Conservation (phyloP, 192 early-diverging fungal species). For the Backusella macrospora region DNA sequence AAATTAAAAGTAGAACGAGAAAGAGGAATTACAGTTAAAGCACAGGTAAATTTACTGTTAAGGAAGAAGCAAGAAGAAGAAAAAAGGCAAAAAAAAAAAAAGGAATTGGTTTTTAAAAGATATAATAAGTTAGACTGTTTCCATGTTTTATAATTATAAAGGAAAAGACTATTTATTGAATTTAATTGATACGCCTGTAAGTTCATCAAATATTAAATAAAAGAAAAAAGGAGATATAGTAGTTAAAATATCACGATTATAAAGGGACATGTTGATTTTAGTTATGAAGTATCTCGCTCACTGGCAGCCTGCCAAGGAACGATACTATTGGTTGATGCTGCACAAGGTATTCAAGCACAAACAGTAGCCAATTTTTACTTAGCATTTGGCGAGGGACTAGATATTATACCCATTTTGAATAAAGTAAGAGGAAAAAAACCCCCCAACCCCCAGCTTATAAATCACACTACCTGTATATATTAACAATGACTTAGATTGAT, state of each 20-base stretch:
- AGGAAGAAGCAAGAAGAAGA: no score
- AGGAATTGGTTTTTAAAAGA: neutral
- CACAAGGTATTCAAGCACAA: conserved; percentile 97
- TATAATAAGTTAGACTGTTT: conserved; percentile 62
- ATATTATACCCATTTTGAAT: conserved; percentile 90
- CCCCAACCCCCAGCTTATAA: no score
- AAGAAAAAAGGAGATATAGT: neutral
- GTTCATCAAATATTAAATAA: neutral
- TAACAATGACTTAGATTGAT: conserved; percentile 65
- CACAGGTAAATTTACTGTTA: conserved; percentile 84
- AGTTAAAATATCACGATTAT: neutral
- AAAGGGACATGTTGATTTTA: conserved; percentile 88
- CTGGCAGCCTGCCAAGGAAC: conserved; percentile 94
- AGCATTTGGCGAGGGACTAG: conserved; percentile 86
- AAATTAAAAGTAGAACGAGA: conserved; percentile 96
- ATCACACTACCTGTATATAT: neutral
- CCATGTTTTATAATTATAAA: conserved; percentile 90
- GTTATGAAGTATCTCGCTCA: conserved; percentile 94
- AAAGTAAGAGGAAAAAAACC: conserved; percentile 63
- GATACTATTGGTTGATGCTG: conserved; percentile 89
- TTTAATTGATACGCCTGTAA: conserved; percentile 93
- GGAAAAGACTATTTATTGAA: conserved; percentile 87
- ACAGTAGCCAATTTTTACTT: conserved; percentile 97
- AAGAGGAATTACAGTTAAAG: conserved; percentile 97
- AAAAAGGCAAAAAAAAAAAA: no score